Conservation (phyloP, 768 basidiomycete species). For the Kwoniella mangroviensis region DNA sequence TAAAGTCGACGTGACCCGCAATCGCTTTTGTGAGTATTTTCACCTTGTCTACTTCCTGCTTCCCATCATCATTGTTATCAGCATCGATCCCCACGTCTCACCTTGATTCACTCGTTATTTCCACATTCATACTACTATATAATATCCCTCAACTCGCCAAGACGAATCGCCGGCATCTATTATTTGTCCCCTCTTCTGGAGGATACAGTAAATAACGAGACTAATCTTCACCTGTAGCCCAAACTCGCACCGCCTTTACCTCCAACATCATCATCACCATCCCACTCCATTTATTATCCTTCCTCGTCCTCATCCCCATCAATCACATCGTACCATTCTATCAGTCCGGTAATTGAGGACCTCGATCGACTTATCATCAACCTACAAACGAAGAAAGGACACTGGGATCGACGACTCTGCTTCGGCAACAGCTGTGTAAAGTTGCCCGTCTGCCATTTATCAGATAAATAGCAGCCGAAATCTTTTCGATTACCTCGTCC, state of each 20-base stretch:
- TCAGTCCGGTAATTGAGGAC: not conserved
- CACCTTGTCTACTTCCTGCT: not conserved
- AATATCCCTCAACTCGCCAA: not conserved
- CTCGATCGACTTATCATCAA: not conserved
- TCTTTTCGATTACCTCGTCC: not conserved
- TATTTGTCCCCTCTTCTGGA: not conserved
- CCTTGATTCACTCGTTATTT: not conserved
- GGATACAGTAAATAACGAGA: not conserved
- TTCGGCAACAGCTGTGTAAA: slow-evolving; percentile 12
- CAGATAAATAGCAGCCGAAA: slow-evolving; percentile 5
- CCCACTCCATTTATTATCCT: not conserved
- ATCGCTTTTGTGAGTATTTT: not conserved
- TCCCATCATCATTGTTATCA: not conserved
- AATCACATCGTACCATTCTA: not conserved
- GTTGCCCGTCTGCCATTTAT: slow-evolving; percentile 1
- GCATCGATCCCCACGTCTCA: not conserved
- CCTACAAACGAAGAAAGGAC: not conserved
- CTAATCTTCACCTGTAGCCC: not conserved
- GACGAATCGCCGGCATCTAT: not conserved
- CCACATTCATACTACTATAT: not conserved
- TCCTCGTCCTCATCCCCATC: not conserved
- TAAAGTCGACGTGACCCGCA: not conserved
- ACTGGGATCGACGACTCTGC: not conserved
- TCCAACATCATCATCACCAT: slow-evolving; percentile 1
- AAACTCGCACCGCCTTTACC: not conserved